phyloP scores from a whole-genome alignment of 2,329 filamentous ascomycete species.

The Phaeophleospora eucalypticola region DNA sequence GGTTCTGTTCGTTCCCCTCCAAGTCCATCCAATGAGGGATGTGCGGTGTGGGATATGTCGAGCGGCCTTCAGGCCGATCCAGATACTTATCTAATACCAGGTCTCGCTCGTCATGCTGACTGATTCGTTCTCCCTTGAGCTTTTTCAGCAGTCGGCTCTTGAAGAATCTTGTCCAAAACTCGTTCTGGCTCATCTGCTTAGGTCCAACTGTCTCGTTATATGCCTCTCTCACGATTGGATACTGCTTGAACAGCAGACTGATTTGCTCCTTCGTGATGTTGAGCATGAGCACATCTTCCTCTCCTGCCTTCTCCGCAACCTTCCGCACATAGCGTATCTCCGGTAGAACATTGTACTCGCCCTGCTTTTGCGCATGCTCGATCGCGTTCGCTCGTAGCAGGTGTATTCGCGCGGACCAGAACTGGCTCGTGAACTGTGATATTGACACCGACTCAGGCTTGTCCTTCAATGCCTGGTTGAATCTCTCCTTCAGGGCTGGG shows the following conservation, averaged over 20 bases:
- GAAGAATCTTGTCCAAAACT: slow-evolving; percentile 95
- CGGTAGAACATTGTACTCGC: slow-evolving; percentile 89
- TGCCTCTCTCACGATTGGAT: slow-evolving; percentile 81
- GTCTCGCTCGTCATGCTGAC: slow-evolving; percentile 72
- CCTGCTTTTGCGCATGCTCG: slow-evolving; percentile 78
- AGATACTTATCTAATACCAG: slow-evolving; percentile 82
- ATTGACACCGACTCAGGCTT: slow-evolving; percentile 81
- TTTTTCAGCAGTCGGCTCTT: slow-evolving; percentile 86
- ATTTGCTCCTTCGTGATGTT: slow-evolving; percentile 90
- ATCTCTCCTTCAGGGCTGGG: slow-evolving; percentile 68
- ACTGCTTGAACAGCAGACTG: slow-evolving; percentile 85
- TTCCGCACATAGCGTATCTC: slow-evolving; percentile 61
- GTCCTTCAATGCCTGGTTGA: slow-evolving; percentile 75
- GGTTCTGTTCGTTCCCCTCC: slow-evolving; percentile 90
- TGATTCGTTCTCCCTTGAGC: slow-evolving; percentile 81
- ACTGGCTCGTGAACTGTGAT: slow-evolving; percentile 80
- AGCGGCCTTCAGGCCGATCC: slow-evolving; percentile 55
- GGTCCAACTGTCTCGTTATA: slow-evolving; percentile 80
- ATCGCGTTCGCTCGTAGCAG: slow-evolving; percentile 86
- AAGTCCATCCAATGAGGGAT: slow-evolving; percentile 89
- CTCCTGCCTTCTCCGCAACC: slow-evolving; percentile 48
- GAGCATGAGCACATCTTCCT: slow-evolving; percentile 66
- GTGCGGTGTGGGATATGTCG: slow-evolving; percentile 51
- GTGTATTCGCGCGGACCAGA: slow-evolving; percentile 87
- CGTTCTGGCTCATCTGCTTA: slow-evolving; percentile 64